phyloP scores from a whole-genome alignment of 139 green algal species.

The Tetradesmus obliquus region DNA sequence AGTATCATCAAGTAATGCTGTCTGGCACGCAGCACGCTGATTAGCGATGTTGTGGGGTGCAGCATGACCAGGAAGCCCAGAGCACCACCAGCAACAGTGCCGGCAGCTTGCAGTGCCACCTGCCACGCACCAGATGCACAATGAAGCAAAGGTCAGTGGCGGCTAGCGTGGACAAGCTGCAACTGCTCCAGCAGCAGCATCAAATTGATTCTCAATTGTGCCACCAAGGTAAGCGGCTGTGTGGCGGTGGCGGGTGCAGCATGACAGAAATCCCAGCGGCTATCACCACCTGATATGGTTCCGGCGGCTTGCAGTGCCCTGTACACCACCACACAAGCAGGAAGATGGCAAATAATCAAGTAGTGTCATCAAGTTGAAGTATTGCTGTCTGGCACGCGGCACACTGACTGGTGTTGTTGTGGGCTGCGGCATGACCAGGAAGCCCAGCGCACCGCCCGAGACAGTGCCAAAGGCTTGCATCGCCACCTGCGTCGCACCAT shows the following conservation, averaged over 20 bases:
- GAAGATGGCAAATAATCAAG: no score
- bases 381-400: no score
- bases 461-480: not conserved
- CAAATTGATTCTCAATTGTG: no score
- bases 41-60: not conserved
- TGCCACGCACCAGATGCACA: no score
- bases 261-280: constrained; percentile 55
- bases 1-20: no score
- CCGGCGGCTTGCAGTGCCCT: not conserved
- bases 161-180: no score
- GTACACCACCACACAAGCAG: not conserved
- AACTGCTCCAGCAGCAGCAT: no score
- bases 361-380: no score
- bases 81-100: constrained; percentile 14
- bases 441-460: constrained; percentile 43
- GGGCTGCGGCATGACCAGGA: constrained; percentile 48
- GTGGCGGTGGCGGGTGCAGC: constrained; percentile 48
- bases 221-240: constrained; percentile 41
- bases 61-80: constrained; percentile 57
- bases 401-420: not conserved
- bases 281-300: not conserved
- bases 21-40: no score
- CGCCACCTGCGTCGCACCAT: no score
- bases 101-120: not conserved
- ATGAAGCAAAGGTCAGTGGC: no score